These are phyloP conservation scores for Malus sieversii DNA, from an alignment of 306 rosid genomes.

Conservation along the genomic window DNA sequence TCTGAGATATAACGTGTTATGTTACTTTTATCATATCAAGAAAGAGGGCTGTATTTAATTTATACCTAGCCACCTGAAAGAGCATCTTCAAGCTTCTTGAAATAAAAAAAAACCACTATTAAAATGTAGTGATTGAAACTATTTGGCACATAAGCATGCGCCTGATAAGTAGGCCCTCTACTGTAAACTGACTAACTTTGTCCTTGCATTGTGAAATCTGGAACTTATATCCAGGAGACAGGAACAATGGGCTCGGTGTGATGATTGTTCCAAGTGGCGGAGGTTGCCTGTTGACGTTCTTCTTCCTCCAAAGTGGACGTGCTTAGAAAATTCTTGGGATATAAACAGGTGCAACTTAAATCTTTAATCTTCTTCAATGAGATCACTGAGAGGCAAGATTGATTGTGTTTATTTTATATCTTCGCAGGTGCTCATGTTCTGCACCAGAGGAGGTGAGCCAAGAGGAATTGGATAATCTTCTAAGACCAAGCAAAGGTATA, in stretches of 20 bases:
- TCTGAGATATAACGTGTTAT: neutral
- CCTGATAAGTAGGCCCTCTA: neutral
- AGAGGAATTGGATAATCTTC: constrained; percentile 65
- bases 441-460: constrained; percentile 59
- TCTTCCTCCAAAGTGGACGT: constrained; percentile 95
- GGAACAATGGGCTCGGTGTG: constrained; percentile 95
- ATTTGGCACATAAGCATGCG: neutral
- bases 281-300: constrained; percentile 71
- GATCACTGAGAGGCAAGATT: constrained; percentile 8
- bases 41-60: neutral
- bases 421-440: constrained; percentile 55
- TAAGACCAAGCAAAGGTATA: constrained; percentile 62
- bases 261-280: constrained; percentile 94
- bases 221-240: constrained; percentile 48
- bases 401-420: constrained; percentile 6
- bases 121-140: neutral
- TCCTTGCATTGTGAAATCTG: neutral
- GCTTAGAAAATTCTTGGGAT: constrained; percentile 83
- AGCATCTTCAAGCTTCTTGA: neutral
- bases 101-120: neutral
- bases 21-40: neutral
- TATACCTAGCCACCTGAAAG: neutral
- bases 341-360: constrained; percentile 49
- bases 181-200: neutral
- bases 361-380: constrained; percentile 3